These are phyloP conservation scores for Cladophialophora bantiana DNA, from an alignment of 2,329 filamentous ascomycete species.

Conservation along the genomic window DNA sequence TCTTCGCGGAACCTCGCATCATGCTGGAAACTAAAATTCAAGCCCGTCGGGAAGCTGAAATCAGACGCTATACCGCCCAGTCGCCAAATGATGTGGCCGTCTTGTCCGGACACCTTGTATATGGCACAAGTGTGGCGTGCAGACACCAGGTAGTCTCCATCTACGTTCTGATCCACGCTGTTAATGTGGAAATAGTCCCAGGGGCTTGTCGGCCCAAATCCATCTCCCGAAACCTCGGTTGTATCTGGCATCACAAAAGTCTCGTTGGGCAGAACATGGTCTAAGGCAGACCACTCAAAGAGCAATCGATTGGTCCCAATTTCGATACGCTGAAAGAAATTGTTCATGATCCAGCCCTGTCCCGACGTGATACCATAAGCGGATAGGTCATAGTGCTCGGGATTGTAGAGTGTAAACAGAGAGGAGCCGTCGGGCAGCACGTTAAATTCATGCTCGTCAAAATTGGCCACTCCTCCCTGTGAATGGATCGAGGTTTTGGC, in stretches of 20 bases:
- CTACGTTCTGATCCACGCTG: conserved; percentile 50
- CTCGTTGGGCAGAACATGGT: conserved; percentile 59
- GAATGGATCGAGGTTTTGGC: conserved; percentile 30
- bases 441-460: conserved; percentile 61
- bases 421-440: conserved; percentile 53
- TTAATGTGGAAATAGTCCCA: conserved; percentile 57
- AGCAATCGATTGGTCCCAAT: conserved; percentile 60
- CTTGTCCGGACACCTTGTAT: conserved; percentile 51
- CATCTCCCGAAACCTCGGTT: conserved; percentile 56
- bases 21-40: conserved; percentile 52
- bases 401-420: conserved; percentile 50
- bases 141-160: conserved; percentile 52
- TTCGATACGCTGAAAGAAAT: conserved; percentile 59
- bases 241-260: conserved; percentile 56
- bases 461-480: conserved; percentile 30
- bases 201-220: conserved; percentile 53
- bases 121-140: conserved; percentile 51
- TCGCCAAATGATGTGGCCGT: conserved; percentile 50
- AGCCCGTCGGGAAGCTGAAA: conserved; percentile 28
- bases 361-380: conserved; percentile 23
- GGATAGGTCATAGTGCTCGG: conserved; percentile 31
- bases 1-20: conserved; percentile 50
- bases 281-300: conserved; percentile 66
- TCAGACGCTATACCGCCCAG: conserved; percentile 48
- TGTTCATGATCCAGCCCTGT: conserved; percentile 35